Evolutionary conservation across 176 grass and related monocot genomes (phyloP).

Genomic region (maize (Zea mays)): Zm-B73-REFERENCE-NAM-5.0 NC_050102.1:90134001-90134500

Average conservation of each 20-base stretch:
- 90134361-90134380: background rate
- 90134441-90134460: background rate
- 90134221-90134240: background rate
- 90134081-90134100: background rate
- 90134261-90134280: background rate
- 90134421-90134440: background rate
- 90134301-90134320: background rate
- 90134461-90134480: background rate
- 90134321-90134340: background rate
- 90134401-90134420: background rate
- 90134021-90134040: conserved; percentile 64
- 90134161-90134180: background rate
- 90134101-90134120: conserved; percentile 3
- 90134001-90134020: conserved; percentile 67
- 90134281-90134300: background rate
- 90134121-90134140: background rate
- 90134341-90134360: background rate
- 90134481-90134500: conserved; percentile 1
- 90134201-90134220: background rate
- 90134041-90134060: conserved; percentile 93
- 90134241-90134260: background rate
- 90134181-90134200: background rate
- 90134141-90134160: background rate
- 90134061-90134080: conserved; percentile 31
- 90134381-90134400: background rate